Evolutionary conservation across 352 stramenopile species (phyloP).

Genomic region (Peronospora destructor): DNA sequence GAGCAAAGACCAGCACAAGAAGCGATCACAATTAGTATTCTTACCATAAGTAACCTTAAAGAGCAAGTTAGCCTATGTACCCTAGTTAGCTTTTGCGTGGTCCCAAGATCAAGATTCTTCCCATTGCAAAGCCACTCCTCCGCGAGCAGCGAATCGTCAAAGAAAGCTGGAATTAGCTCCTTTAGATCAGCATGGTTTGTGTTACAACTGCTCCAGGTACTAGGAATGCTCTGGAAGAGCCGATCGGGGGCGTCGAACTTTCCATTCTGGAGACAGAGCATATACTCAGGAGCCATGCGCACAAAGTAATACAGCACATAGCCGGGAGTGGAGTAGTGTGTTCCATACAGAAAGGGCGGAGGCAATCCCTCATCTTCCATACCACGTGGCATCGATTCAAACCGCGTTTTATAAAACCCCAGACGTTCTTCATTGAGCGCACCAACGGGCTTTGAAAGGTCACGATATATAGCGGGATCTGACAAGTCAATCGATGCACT

Average conservation of each 20-base stretch:
- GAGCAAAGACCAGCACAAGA: slow-evolving; percentile 1
- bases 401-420: slow-evolving; percentile 84
- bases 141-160: slow-evolving; percentile 82
- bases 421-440: slow-evolving; percentile 88
- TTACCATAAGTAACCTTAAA: neutral
- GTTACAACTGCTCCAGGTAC: slow-evolving; percentile 87
- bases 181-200: slow-evolving; percentile 94
- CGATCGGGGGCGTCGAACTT: slow-evolving; percentile 98
- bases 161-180: slow-evolving; percentile 98
- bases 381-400: slow-evolving; percentile 84
- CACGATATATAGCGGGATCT: slow-evolving; percentile 82
- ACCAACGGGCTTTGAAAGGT: slow-evolving; percentile 93
- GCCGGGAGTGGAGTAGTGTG: slow-evolving; percentile 87
- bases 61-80: slow-evolving; percentile 8
- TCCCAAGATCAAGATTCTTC: slow-evolving; percentile 95
- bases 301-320: slow-evolving; percentile 99
- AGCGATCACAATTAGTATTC: neutral
- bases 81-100: slow-evolving; percentile 76
- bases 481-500: slow-evolving; percentile 78
- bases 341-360: slow-evolving; percentile 97
- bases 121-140: slow-evolving; percentile 93
- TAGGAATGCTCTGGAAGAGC: slow-evolving; percentile 92
- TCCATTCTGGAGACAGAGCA: slow-evolving; percentile 94
- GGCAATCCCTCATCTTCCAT: slow-evolving; percentile 76
- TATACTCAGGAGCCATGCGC: slow-evolving; percentile 93